Base-by-base conservation (phyloP, 2,329 filamentous ascomycete genomes). In the Fusarium foetens region DNA sequence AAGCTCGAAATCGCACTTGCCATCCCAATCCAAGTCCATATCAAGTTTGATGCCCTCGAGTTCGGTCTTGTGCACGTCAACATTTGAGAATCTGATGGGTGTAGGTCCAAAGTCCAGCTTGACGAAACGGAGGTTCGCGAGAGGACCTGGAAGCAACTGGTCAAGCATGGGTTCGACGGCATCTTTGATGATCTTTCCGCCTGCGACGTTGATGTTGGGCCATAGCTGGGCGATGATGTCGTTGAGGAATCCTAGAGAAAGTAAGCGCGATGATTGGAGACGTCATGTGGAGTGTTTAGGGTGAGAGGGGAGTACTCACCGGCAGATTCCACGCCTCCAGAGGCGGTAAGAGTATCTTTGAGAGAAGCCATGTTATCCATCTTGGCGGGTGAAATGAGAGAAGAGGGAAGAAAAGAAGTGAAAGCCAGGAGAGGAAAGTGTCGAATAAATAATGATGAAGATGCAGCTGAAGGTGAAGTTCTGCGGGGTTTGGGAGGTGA, bases 161-260 rank as follows among this genome's bases (percentile, higher is more conserved):
- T 55, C 63, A 0, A 77, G 70, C 64, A 77, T 77, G 7, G 75
- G 75, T n/a, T 77, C 75, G 25, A 77, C 75, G 0, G 65, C 36
- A 21, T 77, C 55, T 51, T 76, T 77, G 62, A 76, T 51, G 23
- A 77, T 77, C 39, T 63, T 63, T 53, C 70, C 66, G 35, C 73
- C 75, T 10, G 75, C 75, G 25, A 77, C 66, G n/a, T 72, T 77
- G 67, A 77, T 77, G 49, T 77, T 77, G 36, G 75, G 73, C 75
- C 75, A 77, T 39, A 77, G 59, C 35, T 77, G 75, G 8, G 75
- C 75, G 45, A 77, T 36, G 33, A 77, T 77, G 57, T 76, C 73
- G 62, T 76, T 77, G 42, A 77, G 62, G 63, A 77, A 77, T 52
- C 75, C 75, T 76, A 36, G 0, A 11, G 1, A 33, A 48, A n/a